Percentiles rank a stretch among this genome's conserved stretches.
phyloP scores from a whole-genome alignment of 495 filamentous ascomycete genomes.

The Usnea hakonensis region DNA sequence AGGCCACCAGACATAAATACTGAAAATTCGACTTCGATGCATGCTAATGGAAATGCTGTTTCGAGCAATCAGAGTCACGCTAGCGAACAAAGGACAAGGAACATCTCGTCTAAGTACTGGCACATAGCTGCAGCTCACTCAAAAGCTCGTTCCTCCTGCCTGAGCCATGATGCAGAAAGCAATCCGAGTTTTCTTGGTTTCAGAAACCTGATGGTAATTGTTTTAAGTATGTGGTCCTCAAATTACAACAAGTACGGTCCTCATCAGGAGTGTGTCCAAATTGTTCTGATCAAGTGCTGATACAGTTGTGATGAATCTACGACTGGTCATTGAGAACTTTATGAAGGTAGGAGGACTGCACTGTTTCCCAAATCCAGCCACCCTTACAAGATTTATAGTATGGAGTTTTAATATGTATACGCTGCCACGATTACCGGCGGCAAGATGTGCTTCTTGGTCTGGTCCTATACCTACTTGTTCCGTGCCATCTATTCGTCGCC shows the following conservation, averaged over 20 bases:
- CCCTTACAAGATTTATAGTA: constrained; percentile 47
- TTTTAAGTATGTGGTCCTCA: constrained; percentile 54
- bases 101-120: constrained; percentile 53
- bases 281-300: neutral
- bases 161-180: constrained; percentile 69
- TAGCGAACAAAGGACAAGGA: neutral
- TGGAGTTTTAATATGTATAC: constrained; percentile 85
- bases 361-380: neutral
- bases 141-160: constrained; percentile 59
- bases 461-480: constrained; percentile 74
- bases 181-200: constrained; percentile 87
- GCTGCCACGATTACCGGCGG: constrained; percentile 77
- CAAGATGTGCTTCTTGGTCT: constrained; percentile 70
- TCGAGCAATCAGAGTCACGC: constrained; percentile 4
- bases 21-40: neutral
- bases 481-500: constrained; percentile 80
- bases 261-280: neutral
- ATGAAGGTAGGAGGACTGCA: constrained; percentile 59
- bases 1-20: neutral
- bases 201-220: constrained; percentile 91
- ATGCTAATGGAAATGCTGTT: neutral
- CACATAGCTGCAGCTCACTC: constrained; percentile 85
- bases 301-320: constrained; percentile 81
- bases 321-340: constrained; percentile 92
- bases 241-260: neutral